Evolutionary conservation across 148 eudicot species (phyloP), one percentile per base, ranked within the genome.

Genomic region (Cornus kousa): DNA sequence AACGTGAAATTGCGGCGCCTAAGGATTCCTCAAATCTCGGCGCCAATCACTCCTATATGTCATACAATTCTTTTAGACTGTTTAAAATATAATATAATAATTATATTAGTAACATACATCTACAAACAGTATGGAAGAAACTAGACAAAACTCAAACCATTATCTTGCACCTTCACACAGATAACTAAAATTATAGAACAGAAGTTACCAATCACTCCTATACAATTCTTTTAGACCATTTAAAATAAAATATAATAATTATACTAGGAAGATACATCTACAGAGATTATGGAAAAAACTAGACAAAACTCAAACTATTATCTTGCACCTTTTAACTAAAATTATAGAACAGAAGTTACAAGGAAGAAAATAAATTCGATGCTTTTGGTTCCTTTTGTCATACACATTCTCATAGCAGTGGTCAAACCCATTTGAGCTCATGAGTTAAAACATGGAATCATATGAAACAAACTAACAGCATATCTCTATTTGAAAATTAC

Each of bases 1-100:
- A 70, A 70, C 22, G 13, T 12, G 39, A 74, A 76, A 75, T 74
- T 82, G 74, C 82, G 84, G 85, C 89, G 87, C 82, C 85, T 76
- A 82, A 78, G 71, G 48, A 78, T 48, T 80, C 89, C 89, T 74
- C 77, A 76, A 84, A 80, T 84, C 79, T 66, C 85, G 87, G 82
- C 85, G 70, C 82, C 83, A 80, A 80, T 84, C 78, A 75, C 85
- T 81, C 82, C 59, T 9, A 46, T 43, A 50, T 59, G 20, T 71
- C 50, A 7, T 48, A 4, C 53, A 8, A 57, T 13, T 57, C 19
- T 13, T 13, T 14, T 57, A 12, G 17, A 57, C 64, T n/a, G 16
- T 14, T 57, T 57, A 57, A 57, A 57, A 57, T 12, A 28, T n/a
- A n/a, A n/a, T n/a, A n/a, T n/a, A n/a, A n/a, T n/a, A n/a, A n/a